phyloP scores from a whole-genome alignment of 1,284 basidiomycete genomes.

The Trichosporon sp. region DNA sequence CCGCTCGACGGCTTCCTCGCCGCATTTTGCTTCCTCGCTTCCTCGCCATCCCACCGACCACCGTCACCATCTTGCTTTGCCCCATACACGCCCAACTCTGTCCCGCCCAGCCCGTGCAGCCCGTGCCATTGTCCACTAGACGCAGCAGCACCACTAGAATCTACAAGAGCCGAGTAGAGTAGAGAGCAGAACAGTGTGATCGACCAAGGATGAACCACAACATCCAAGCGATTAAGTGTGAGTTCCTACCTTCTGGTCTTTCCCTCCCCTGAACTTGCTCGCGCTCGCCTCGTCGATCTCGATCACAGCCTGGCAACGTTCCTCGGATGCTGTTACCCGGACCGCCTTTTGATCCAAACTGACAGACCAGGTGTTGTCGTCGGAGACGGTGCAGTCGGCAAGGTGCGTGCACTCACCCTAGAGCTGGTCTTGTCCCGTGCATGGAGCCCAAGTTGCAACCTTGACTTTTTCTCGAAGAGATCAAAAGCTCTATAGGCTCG shows the following conservation, averaged over 20 bases:
- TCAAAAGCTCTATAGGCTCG: not conserved
- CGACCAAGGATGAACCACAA: slow-evolving; percentile 13
- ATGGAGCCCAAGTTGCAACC: too few relatives aligned
- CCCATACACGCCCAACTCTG: not conserved
- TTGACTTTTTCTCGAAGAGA: not conserved
- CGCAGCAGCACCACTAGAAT: not conserved
- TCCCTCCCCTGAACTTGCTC: not conserved
- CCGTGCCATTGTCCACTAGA: not conserved
- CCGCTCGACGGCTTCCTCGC: too few relatives aligned
- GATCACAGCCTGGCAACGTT: not conserved
- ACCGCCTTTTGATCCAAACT: not conserved
- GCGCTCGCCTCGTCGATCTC: too few relatives aligned
- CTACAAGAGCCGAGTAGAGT: not conserved
- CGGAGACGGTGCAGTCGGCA: slow-evolving; percentile 98
- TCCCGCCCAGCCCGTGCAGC: too few relatives aligned
- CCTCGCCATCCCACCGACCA: not conserved
- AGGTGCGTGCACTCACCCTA: slow-evolving; percentile 56
- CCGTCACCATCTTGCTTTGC: not conserved
- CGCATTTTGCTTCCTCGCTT: not conserved
- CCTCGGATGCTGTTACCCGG: not conserved
- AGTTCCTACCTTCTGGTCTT: too few relatives aligned
- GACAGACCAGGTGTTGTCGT: slow-evolving; percentile 66
- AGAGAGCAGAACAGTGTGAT: not conserved
- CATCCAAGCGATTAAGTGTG: slow-evolving; percentile 24
- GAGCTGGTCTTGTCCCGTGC: too few relatives aligned